These are phyloP conservation scores for Magnusiomyces magnusii DNA, from an alignment of 1,139 yeast genomes.

Conservation along the genomic window DNA sequence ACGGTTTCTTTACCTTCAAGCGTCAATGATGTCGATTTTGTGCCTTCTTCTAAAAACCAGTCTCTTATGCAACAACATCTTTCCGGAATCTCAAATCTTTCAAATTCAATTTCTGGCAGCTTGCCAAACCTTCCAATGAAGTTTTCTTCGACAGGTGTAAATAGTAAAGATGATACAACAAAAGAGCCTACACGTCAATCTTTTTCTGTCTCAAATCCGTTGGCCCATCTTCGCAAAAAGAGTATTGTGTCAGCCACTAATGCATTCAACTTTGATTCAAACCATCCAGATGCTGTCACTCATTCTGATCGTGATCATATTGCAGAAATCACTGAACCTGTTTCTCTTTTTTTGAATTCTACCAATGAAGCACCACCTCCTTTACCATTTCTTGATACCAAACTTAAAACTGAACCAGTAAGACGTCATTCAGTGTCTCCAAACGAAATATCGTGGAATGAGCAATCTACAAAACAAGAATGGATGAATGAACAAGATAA, in stretches of 20 bases:
- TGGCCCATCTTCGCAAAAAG: neutral
- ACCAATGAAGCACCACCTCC: neutral
- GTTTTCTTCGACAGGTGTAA: neutral
- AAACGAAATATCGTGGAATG: neutral
- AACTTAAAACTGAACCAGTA: neutral
- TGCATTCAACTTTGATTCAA: neutral
- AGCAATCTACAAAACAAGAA: neutral
- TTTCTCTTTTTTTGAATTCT: neutral
- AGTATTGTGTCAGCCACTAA: neutral
- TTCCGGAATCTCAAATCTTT: neutral
- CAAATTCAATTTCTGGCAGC: neutral
- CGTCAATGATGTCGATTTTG: neutral
- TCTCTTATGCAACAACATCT: neutral
- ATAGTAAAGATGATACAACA: neutral
- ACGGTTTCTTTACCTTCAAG: neutral
- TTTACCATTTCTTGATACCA: neutral
- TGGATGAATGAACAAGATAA: neutral
- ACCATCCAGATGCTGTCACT: neutral
- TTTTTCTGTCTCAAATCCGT: neutral
- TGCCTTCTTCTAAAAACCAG: neutral
- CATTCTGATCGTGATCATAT: neutral
- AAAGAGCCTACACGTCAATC: neutral
- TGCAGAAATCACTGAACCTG: neutral
- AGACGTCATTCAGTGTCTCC: neutral
- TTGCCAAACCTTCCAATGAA: neutral